Evolutionary conservation across 2,329 filamentous ascomycete genomes (phyloP).

Genomic region (Alternaria arbusti): DNA sequence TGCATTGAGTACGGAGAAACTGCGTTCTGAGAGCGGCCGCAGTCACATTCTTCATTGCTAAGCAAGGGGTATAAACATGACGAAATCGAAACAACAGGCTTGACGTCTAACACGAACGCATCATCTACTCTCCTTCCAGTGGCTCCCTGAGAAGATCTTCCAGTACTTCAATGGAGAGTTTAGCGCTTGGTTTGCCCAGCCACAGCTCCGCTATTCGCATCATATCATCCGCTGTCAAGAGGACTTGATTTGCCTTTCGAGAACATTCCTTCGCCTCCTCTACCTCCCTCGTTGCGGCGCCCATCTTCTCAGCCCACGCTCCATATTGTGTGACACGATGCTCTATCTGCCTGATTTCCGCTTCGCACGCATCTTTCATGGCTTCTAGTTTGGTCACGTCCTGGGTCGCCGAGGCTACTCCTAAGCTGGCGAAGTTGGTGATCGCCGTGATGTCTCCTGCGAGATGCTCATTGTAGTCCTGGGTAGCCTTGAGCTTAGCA

Average conservation of each 20-base stretch:
- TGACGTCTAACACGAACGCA: not conserved
- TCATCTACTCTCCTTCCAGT: not conserved
- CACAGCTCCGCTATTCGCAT: not conserved
- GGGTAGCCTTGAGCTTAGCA: not conserved
- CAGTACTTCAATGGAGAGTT: not conserved
- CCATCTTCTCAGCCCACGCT: not conserved
- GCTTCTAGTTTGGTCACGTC: not conserved
- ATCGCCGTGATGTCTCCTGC: not conserved
- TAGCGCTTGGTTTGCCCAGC: not conserved
- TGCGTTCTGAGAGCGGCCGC: too few relatives aligned
- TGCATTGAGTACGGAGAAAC: too few relatives aligned
- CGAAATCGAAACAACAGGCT: not conserved
- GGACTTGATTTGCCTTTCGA: not conserved
- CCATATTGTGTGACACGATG: not conserved
- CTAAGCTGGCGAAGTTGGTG: not conserved
- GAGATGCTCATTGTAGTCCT: not conserved
- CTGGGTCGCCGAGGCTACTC: not conserved
- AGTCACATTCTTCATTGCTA: too few relatives aligned
- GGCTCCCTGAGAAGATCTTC: not conserved
- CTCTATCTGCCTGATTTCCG: not conserved
- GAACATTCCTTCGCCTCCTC: not conserved
- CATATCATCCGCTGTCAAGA: not conserved
- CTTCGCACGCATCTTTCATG: not conserved
- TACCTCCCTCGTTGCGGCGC: not conserved
- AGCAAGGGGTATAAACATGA: not conserved